These are phyloP conservation scores for Cyclotella baltica DNA, from an alignment of 108 stramenopile genomes.

Conservation along the genomic window DNA sequence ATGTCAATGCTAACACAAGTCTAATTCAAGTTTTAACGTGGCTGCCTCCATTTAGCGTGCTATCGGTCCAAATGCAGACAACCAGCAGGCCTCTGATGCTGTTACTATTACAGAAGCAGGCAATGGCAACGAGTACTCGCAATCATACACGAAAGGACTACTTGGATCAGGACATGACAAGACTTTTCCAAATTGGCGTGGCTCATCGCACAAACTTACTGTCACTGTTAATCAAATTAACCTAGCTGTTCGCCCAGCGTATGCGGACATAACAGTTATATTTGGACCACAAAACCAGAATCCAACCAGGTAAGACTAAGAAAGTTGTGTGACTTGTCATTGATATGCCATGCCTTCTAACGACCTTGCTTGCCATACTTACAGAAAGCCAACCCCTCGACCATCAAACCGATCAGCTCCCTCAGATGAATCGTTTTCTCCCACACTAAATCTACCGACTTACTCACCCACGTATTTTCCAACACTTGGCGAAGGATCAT, in stretches of 20 bases:
- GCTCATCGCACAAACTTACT: constrained; percentile 7
- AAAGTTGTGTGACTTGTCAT: too few relatives aligned
- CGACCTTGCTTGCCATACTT: too few relatives aligned
- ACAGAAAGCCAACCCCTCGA: background rate
- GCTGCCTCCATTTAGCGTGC: background rate
- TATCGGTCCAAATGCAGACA: constrained; percentile 8
- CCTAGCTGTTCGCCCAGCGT: constrained; percentile 22
- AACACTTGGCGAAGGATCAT: background rate
- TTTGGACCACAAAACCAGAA: constrained; percentile 10
- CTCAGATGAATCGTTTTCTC: too few relatives aligned
- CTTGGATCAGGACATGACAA: constrained; percentile 5
- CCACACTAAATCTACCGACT: background rate
- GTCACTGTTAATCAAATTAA: constrained; percentile 29
- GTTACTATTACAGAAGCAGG: constrained; percentile 31
- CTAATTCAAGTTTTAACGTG: background rate
- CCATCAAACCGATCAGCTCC: background rate
- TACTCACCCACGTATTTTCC: background rate
- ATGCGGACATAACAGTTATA: constrained; percentile 25
- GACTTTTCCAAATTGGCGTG: constrained; percentile 26
- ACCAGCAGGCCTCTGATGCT: constrained; percentile 5
- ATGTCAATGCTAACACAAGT: background rate
- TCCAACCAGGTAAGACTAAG: constrained; percentile 10
- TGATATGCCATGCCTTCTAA: background rate
- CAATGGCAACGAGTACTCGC: constrained; percentile 27
- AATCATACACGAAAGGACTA: constrained; percentile 14